These are phyloP conservation scores for Cutaneotrichosporon spelunceum DNA, from an alignment of 1,284 basidiomycete species.

Conservation along the genomic window DNA sequence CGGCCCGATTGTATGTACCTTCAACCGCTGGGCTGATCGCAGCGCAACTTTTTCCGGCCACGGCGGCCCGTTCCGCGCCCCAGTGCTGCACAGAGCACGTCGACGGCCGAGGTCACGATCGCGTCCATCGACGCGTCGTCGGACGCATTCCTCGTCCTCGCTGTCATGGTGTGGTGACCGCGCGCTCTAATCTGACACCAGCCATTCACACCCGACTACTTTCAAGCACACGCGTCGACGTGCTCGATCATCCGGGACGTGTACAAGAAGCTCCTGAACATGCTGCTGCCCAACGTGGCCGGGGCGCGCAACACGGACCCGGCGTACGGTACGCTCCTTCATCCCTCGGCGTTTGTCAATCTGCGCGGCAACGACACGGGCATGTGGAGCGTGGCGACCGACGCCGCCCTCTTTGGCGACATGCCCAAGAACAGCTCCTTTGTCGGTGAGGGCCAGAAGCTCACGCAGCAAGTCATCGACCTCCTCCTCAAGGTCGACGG, in stretches of 20 bases:
- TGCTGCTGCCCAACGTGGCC: constrained; percentile 26
- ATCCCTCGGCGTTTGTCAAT: constrained; percentile 24
- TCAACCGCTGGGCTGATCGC: background rate
- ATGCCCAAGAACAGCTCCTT: constrained; percentile 35
- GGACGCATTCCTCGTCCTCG: constrained; percentile 25
- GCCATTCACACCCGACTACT: constrained; percentile 56
- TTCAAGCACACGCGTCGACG: constrained; percentile 53
- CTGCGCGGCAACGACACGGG: background rate
- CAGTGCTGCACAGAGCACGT: constrained; percentile 17
- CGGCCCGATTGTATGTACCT: constrained; percentile 14
- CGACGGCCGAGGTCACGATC: constrained; percentile 25
- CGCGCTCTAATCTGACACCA: constrained; percentile 18
- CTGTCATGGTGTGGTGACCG: constrained; percentile 17
- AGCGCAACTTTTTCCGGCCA: constrained; percentile 28
- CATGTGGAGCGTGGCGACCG: constrained; percentile 22
- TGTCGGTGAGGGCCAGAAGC: constrained; percentile 47
- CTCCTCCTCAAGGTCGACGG: constrained; percentile 51
- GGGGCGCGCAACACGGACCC: constrained; percentile 16
- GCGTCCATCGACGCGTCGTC: constrained; percentile 22
- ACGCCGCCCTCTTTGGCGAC: constrained; percentile 40
- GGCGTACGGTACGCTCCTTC: constrained; percentile 28
- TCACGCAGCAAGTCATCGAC: constrained; percentile 49
- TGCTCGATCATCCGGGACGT: constrained; percentile 54
- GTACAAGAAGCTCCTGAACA: constrained; percentile 52
- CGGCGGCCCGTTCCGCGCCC: constrained; percentile 19